Conservation (phyloP, 1,284 basidiomycete species). For the Ustilago trichophora region DNA sequence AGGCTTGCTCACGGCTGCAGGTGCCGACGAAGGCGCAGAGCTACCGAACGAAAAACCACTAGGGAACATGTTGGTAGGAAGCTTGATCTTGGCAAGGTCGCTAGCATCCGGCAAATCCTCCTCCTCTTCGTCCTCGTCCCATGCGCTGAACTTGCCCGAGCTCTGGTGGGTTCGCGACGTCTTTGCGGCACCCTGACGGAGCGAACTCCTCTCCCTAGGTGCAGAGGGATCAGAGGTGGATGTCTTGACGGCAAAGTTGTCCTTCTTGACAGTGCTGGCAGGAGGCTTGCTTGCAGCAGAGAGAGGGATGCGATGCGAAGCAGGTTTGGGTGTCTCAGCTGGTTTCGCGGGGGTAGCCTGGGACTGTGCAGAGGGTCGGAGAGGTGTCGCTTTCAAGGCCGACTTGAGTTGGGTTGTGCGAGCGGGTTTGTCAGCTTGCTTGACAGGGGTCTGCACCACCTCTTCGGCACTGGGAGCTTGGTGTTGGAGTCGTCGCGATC, state of each 20-base stretch:
- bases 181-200: conserved; percentile 61
- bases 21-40: neutral
- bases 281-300: conserved; percentile 35
- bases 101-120: conserved; percentile 57
- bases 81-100: conserved; percentile 63
- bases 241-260: conserved; percentile 53
- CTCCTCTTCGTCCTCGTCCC: conserved; percentile 63
- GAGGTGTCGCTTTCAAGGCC: conserved; percentile 40
- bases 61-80: conserved; percentile 60
- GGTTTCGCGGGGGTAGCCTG: conserved; percentile 7
- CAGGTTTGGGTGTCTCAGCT: conserved; percentile 32
- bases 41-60: conserved; percentile 55
- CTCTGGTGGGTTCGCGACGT: conserved; percentile 54
- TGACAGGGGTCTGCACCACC: conserved; percentile 20
- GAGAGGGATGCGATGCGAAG: conserved; percentile 37
- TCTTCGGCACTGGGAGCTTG: conserved; percentile 16
- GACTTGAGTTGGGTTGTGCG: conserved; percentile 33
- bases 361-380: conserved; percentile 15
- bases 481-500: conserved; percentile 32
- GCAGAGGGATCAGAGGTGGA: conserved; percentile 34
- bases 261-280: conserved; percentile 30
- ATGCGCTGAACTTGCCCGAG: conserved; percentile 58
- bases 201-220: conserved; percentile 50
- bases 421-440: conserved; percentile 19
- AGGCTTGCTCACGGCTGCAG: conserved; percentile 3